Evolutionary conservation across 1,284 basidiomycete genomes (phyloP), one percentile per base, ranked within the genome.

Genomic region (Leccinum angustisporum): DNA sequence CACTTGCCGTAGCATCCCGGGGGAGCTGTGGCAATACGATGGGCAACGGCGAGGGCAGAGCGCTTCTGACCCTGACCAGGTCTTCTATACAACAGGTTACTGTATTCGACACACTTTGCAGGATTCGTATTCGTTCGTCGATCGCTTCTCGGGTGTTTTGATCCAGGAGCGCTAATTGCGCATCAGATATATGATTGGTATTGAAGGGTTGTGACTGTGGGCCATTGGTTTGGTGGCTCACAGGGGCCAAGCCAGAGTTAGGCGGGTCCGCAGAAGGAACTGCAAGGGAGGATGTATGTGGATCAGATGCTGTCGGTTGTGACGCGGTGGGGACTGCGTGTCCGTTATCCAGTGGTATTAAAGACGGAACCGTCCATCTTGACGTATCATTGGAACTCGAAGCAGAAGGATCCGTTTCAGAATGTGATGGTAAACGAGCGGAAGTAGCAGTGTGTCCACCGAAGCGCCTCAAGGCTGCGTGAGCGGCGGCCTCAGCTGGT

Each of bases 71-170:
- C 64, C 85, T 78, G 72, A 88, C 83, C 61, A 96, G 78, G 66
- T 95, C 92, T 68, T 91, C 89, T 56, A 92, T 82, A 65, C 91
- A 88, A 18, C 82, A 79, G 71, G 84, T 85, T 13, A 94, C 80
- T 11, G 85, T 82, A 34, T 79, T 79, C 54, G 91, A 91, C 33
- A 95, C 87, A 34, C 85, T 82, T 75, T 92, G 88, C 31, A 96
- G 76, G 30, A 92, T 82, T 50, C 86, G 80, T 62, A 96, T 76
- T 61, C 93, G 83, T 73, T 94, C 91, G 65, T 95, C 91, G 54
- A 96, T 90, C 4, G 89, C 89, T 67, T 91, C 88, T 54, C 91
- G 79, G 21, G 90, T 91, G 33, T 89, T 71, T 38, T 70, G 76
- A 65, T 92, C 90, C 71, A 91, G 76, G 38, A 80, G 72, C 25